Evolutionary conservation across 352 stramenopile genomes (phyloP), one percentile per base, ranked within the genome.

Genomic region (Globisporangium middletonii): DNA sequence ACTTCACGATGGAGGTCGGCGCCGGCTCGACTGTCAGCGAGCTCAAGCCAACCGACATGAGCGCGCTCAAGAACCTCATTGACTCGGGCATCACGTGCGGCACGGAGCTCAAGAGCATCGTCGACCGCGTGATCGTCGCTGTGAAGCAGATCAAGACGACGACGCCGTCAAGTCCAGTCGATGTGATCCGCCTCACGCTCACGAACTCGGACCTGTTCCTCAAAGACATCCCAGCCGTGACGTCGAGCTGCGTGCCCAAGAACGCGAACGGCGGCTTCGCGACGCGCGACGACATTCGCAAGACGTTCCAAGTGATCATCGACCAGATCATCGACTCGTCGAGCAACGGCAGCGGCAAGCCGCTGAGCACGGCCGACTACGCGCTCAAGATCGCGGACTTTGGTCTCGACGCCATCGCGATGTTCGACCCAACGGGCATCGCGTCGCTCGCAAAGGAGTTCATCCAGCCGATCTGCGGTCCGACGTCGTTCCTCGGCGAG

Each of bases 401-500:
- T 19, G 69, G 68, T 35, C 47, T 82, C 6, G 63, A 64, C 4
- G 65, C 62, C 1, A 68, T 75, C 18, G 71, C 79, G 27, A 68
- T 71, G n/a, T 65, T 83, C 11, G 78, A 86, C 42, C 76, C 76
- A 0, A 79, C 68, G 0, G 76, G 76, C 4, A 68, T 88, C 33
- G 76, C 72, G 3, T 67, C 37, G 15, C 62, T 79, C 63, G 66
- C 58, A 4, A 75, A 68, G 43, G 72, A 83, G 56, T 85, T 77
- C 58, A 67, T 86, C 7, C 73, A 88, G 64, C 72, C 65, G 12
- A 72, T 88, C 43, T 88, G 78, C 52, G 75, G 78, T 1, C 78
- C 75, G 1, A 86, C 78, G 5, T 63, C 71, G 15, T 75, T 82
- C 44, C 60, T 85, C 6, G 71, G 76, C 13, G 67, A 85, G 47